Evolutionary conservation across 2,329 filamentous ascomycete species (phyloP), one percentile per base, ranked within the genome.

Genomic region (Penicillium vulpinum): DNA sequence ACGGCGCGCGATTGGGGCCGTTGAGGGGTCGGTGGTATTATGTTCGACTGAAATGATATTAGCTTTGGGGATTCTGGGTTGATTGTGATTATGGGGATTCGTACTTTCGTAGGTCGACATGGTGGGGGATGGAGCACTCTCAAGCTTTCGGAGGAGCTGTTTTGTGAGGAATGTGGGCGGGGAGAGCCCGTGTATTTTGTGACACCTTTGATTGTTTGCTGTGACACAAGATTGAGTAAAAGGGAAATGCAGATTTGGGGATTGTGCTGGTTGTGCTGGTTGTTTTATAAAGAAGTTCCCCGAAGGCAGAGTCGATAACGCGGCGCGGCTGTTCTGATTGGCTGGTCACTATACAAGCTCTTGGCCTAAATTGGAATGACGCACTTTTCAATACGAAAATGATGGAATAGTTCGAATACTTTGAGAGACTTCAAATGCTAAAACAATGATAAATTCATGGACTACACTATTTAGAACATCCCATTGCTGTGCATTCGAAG

Each of bases 71-170:
- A 22, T 13, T 35, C 21, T 43, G 46, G 13, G 18, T 39, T 28
- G 18, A 24, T 26, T 46, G 5, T 11, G 3, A 22, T n/a, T n/a
- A n/a, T 35, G 15, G 5, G 36, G 15, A 16, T 35, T n/a, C 50
- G 26, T 68, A 74, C 75, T 72, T 70, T 76, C 75, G 68, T 77
- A 77, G 58, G 73, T 73, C 56, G 75, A 75, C 75, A 77, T 77
- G 38, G 54, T 71, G 63, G 44, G 50, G 49, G 47, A 61, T 56
- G 31, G 38, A 13, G 9, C 24, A 39, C 38, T 43, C 40, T 35
- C 11, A 46, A 45, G 56, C 56, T 56, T 43, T 56, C 21, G 56
- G 52, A 43, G 46, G 46, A 54, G 51, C 51, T 49, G 18, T 35
- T 53, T 28, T 48, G 39, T 33, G 24, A 45, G 33, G 41, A 24